Base-by-base conservation (phyloP, 192 early-diverging fungal species). In the Allomyces javanicus region DNA sequence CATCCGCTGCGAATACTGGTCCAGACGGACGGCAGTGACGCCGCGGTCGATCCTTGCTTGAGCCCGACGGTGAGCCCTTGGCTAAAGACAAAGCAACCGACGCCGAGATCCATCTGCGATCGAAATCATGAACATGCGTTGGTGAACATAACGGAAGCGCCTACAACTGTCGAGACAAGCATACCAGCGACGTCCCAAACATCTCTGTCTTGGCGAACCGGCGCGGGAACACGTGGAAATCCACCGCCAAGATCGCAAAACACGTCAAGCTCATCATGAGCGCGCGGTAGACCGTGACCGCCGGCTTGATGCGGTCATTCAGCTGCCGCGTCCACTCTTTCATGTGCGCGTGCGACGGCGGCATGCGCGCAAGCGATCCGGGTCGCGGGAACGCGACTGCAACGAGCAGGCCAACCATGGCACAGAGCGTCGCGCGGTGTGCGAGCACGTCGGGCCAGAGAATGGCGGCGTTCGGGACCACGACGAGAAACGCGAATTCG, bases 81-180 rank as follows among this genome's bases (percentile, higher is more conserved):
- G 93, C 93, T 4, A 85, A 85, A 1, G 91, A 96, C 68, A 94
- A 98, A 21, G 95, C 87, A 76, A 94, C 93, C 95, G 24, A 95
- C 92, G 0, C 93, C 93, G 6, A 92, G 72, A 76, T 97, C 94
- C 94, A 97, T 97, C 87, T 89, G 67, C 33, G 24, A 43, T 22
- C 63, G 11, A 70, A 23, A 67, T 9, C 3, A 58, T 0, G 4
- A 69, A 3, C 12, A 17, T 65, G 27, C n/a, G 61, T 23, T 63
- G 19, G 9, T 24, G 26, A 10, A 43, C 64, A 14, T 23, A 64
- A 17, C 22, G 3, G 44, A n/a, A 67, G 9, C 40, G 24, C 44
- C 63, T n/a, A 63, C 21, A 58, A 58, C 1, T 25, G 17, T 9
- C 21, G 33, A 14, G 55, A 7, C 10, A 23, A 2, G 66, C 73